Evolutionary conservation across 2,329 filamentous ascomycete genomes (phyloP), one percentile per base, ranked within the genome.

Genomic region (Aspergillus spinulosporus): DNA sequence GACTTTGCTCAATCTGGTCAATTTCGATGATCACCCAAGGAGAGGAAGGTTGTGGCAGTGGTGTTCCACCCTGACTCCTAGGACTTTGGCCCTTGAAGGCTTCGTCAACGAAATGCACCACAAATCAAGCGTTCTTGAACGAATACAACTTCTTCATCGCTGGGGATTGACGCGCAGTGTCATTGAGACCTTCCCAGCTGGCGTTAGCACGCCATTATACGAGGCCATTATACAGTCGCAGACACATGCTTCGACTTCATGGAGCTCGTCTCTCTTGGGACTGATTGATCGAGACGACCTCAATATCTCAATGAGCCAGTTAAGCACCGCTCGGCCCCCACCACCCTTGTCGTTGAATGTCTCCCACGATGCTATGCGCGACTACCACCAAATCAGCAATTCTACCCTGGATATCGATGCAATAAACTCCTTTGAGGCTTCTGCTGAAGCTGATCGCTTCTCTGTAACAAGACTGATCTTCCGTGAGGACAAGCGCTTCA

Each of bases 171-270:
- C 71, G 21, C 64, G 68, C 7, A 78, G 82, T 26, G 77, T 92
- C 48, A 81, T 97, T 12, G 90, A 96, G 60, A 92, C 89, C 0
- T 78, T 97, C 1, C 93, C 94, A 1, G 91, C 96, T 72, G 86
- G 90, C 28, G 80, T 97, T n/a, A 82, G 89, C 52, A 84, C 88
- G 2, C 88, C 90, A 0, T 78, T 97, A 11, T 88, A 88, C 68
- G 92, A 97, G 74, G 86, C 88, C 4, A 91, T 97, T 40, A 84
- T 87, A n/a, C 82, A 85, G 60, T 96, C 90, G 62, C 92, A 96
- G 70, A 83, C 86, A n/a, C 84, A 85, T 58, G 93, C 93, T 14
- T 90, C 92, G 7, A 82, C 86, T 0, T 84, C 82, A 1, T 97
- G 93, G 92, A 80, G 84, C 11, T 81, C 81, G 40, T 81, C 84